Percentiles rank a stretch among this genome's conserved stretches.
phyloP scores from a whole-genome alignment of 2,329 filamentous ascomycete species.

The Fonsecaea pedrosoi region DNA sequence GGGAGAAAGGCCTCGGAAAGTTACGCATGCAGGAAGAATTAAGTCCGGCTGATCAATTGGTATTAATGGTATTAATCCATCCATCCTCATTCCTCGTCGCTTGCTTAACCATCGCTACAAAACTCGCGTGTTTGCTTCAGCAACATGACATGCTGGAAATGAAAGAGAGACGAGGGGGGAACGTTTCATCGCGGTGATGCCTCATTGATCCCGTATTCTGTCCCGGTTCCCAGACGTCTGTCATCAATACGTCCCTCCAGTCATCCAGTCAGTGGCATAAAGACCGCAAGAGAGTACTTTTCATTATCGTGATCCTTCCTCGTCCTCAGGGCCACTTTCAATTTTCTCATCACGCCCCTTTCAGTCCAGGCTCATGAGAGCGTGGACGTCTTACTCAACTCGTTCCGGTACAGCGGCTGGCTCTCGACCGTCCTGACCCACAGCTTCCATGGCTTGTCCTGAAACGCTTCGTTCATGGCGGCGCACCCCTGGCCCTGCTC shows the following conservation, averaged over 20 bases:
- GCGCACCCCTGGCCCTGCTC: slow-evolving; percentile 29
- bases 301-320: neutral
- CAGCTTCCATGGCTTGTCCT: slow-evolving; percentile 37
- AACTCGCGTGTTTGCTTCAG: neutral
- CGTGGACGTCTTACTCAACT: slow-evolving; percentile 23
- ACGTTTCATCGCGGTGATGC: neutral
- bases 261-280: no score
- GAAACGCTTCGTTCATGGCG: slow-evolving; percentile 31
- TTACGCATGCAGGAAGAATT: no score
- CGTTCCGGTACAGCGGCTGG: slow-evolving; percentile 37
- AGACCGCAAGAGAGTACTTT: no score
- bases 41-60: no score
- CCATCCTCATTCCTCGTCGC: neutral
- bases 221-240: neutral
- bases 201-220: neutral
- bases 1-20: no score
- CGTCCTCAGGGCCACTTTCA: neutral
- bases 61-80: neutral
- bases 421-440: slow-evolving; percentile 39
- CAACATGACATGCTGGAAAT: neutral
- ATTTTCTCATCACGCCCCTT: neutral
- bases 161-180: no score
- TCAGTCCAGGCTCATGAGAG: neutral
- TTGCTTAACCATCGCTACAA: neutral
- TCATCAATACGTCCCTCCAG: no score